phyloP scores from a whole-genome alignment of 2,329 filamentous ascomycete genomes.

The Stemphylium beticola region DNA sequence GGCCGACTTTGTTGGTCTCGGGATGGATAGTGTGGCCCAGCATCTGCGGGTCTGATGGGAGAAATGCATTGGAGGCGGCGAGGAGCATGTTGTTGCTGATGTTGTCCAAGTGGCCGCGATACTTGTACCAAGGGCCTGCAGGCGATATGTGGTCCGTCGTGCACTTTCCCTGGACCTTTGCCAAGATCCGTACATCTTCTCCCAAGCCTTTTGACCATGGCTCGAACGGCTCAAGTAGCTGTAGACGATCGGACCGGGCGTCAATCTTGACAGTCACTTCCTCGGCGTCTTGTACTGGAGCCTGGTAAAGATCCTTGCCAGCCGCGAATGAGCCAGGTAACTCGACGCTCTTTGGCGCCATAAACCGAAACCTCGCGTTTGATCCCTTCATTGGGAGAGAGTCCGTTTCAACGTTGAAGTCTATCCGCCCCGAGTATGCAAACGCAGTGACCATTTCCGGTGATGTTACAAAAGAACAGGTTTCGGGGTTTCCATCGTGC shows the following conservation, averaged over 20 bases:
- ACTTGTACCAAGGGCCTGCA: slow-evolving; percentile 50
- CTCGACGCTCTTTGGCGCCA: slow-evolving; percentile 31
- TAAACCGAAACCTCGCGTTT: slow-evolving; percentile 19
- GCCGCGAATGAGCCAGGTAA: slow-evolving; percentile 32
- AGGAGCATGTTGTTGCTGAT: slow-evolving; percentile 28
- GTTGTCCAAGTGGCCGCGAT: slow-evolving; percentile 50
- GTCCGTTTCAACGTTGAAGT: slow-evolving; percentile 42
- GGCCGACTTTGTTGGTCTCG: slow-evolving; percentile 10
- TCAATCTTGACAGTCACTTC: slow-evolving; percentile 35
- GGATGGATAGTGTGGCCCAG: slow-evolving; percentile 39
- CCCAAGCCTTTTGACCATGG: too few relatives aligned
- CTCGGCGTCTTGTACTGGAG: slow-evolving; percentile 23
- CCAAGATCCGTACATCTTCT: slow-evolving; percentile 33
- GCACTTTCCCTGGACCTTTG: slow-evolving; percentile 49
- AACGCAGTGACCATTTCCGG: slow-evolving; percentile 55
- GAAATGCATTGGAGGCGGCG: too few relatives aligned
- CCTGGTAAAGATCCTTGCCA: slow-evolving; percentile 36
- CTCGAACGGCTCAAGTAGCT: slow-evolving; percentile 3
- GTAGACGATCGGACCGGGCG: slow-evolving; percentile 34
- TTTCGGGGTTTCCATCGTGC: slow-evolving; percentile 52
- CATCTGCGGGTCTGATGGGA: slow-evolving; percentile 18
- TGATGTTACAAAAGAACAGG: slow-evolving; percentile 58
- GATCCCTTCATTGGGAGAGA: too few relatives aligned
- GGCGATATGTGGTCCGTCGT: slow-evolving; percentile 52
- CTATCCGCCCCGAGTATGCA: slow-evolving; percentile 25